A percentile compares a stretch with the other conserved stretches of the same genome.
phyloP scores from a whole-genome alignment of 148 eudicot genomes.

The Fagopyrum tataricum region DNA sequence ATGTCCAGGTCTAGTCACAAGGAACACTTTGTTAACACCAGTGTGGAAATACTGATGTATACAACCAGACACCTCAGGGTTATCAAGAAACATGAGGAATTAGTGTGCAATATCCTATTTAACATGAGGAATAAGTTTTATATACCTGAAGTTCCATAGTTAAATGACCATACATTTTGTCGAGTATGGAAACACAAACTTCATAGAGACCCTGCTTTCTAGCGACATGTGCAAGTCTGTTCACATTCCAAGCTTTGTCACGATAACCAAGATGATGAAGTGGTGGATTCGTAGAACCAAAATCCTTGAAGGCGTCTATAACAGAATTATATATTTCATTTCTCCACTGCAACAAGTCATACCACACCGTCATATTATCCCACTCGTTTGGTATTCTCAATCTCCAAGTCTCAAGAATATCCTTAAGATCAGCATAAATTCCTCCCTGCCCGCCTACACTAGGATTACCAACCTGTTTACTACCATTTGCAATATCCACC shows the following conservation, averaged over 20 bases:
- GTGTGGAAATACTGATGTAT: neutral
- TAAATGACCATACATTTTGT: conserved; percentile 95
- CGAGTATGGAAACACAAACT: conserved; percentile 89
- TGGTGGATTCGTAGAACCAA: conserved; percentile 61
- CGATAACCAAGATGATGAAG: conserved; percentile 98
- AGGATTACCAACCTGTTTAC: conserved; percentile 59
- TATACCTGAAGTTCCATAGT: conserved; percentile 99
- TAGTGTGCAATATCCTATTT: neutral
- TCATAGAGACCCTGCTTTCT: conserved; percentile 92
- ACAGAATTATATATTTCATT: conserved; percentile 94
- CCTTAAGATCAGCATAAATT: conserved; percentile 86
- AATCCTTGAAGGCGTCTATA: conserved; percentile 91
- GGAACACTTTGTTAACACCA: neutral
- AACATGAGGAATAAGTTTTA: conserved; percentile 7
- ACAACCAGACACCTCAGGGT: neutral
- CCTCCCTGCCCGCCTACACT: conserved; percentile 65
- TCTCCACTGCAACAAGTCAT: conserved; percentile 96
- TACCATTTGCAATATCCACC: conserved; percentile 81
- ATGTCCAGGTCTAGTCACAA: too few relatives aligned
- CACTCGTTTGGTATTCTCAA: conserved; percentile 96
- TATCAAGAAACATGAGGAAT: neutral
- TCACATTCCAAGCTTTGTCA: conserved; percentile 99
- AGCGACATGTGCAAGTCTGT: conserved; percentile 89
- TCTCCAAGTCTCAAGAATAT: conserved; percentile 99
- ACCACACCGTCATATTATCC: conserved; percentile 97